Conservation (phyloP, 306 rosid genomes). For the Casuarina equisetifolia region DNA sequence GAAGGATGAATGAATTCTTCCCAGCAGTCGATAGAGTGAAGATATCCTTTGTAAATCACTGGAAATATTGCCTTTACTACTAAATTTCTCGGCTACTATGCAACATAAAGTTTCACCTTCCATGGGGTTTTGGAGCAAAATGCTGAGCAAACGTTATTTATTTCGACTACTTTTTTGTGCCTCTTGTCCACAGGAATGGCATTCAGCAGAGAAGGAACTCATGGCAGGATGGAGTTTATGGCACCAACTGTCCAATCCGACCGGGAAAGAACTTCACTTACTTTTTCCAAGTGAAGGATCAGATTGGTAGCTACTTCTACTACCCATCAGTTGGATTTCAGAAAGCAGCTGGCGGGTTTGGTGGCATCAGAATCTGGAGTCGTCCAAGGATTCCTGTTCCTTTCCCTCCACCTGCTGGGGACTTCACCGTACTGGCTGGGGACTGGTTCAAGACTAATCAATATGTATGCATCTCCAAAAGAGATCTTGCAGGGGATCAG, state of each 20-base stretch:
- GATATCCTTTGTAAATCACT: not conserved
- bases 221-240: slow-evolving; percentile 71
- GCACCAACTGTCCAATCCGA: slow-evolving; percentile 67
- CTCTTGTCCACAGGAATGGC: slow-evolving; percentile 68
- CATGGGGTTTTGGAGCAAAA: not conserved
- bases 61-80: not conserved
- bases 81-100: not conserved
- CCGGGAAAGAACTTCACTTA: slow-evolving; percentile 66
- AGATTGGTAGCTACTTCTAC: slow-evolving; percentile 67
- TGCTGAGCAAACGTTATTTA: not conserved
- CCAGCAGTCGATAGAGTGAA: not conserved
- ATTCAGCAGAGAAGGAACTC: slow-evolving; percentile 92
- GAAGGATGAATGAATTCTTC: not conserved
- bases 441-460: slow-evolving; percentile 87
- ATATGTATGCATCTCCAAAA: slow-evolving; percentile 40
- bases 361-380: slow-evolving; percentile 82
- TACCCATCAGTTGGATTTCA: slow-evolving; percentile 66
- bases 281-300: slow-evolving; percentile 56
- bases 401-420: slow-evolving; percentile 88
- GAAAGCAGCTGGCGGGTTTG: slow-evolving; percentile 77
- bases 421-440: slow-evolving; percentile 74
- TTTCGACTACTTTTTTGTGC: not conserved
- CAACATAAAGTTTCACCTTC: not conserved
- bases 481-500: not conserved
- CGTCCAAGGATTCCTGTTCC: slow-evolving; percentile 94